Percentiles rank a stretch among this genome's conserved stretches.
Conservation (phyloP, 1,284 basidiomycete species). For the Marasmius tenuissimus region DNA sequence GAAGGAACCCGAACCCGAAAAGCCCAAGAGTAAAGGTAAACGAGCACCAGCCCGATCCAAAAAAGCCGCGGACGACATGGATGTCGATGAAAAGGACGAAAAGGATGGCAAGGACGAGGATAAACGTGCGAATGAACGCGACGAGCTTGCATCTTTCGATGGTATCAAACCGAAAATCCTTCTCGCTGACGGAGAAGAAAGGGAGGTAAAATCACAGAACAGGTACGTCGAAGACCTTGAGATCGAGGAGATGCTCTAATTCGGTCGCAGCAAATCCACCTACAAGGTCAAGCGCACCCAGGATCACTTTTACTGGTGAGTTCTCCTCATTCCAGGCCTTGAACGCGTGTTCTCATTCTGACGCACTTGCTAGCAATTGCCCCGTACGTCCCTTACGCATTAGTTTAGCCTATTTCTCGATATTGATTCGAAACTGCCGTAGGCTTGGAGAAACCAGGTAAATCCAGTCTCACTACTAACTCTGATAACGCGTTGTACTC, state of each 20-base stretch:
- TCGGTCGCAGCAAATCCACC: conserved; percentile 16
- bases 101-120: not conserved
- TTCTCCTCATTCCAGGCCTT: conserved; percentile 10
- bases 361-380: not conserved
- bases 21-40: conserved; percentile 1
- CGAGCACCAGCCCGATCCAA: not conserved
- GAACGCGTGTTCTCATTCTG: conserved; percentile 13
- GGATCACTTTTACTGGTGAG: conserved; percentile 33
- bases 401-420: not conserved
- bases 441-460: not conserved
- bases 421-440: not conserved
- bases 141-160: conserved; percentile 33
- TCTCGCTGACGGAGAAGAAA: conserved; percentile 31
- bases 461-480: not conserved
- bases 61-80: not conserved
- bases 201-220: conserved; percentile 29
- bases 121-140: conserved; percentile 4
- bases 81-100: not conserved
- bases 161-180: conserved; percentile 33
- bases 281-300: conserved; percentile 28
- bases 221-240: conserved; percentile 20
- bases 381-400: not conserved
- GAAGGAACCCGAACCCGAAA: not conserved
- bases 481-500: not conserved
- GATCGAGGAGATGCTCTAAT: too few relatives aligned